Evolutionary conservation across 2,329 filamentous ascomycete species (phyloP).

Genomic region (Sporothrix pallida): DNA sequence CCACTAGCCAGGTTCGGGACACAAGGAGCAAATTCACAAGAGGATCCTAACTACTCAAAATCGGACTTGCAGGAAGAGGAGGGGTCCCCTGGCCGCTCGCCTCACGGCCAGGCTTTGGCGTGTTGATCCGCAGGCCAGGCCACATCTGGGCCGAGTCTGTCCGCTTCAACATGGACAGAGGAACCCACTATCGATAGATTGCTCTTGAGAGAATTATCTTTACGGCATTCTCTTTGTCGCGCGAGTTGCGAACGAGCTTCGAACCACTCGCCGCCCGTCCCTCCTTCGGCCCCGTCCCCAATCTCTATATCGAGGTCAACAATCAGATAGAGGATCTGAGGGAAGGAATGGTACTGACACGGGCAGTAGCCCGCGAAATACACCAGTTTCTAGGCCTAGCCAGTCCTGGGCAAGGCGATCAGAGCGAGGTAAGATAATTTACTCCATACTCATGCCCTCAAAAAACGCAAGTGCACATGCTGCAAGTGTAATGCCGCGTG

Average conservation of each 20-base stretch:
- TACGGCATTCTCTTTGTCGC: constrained; percentile 15
- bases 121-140: constrained; percentile 38
- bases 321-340: neutral
- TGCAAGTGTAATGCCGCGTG: constrained; percentile 5
- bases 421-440: neutral
- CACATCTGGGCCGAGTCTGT: constrained; percentile 31
- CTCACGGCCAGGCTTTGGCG: constrained; percentile 18
- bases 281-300: neutral
- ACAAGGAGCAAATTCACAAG: constrained; percentile 27
- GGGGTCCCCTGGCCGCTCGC: constrained; percentile 3
- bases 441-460: neutral
- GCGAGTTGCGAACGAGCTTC: neutral
- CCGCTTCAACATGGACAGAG: constrained; percentile 5
- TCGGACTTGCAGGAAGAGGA: constrained; percentile 3
- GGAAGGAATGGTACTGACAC: neutral
- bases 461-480: neutral
- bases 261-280: constrained; percentile 18
- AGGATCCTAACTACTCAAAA: constrained; percentile 5
- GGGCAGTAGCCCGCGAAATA: neutral
- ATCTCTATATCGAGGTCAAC: constrained; percentile 1
- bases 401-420: neutral
- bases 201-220: constrained; percentile 29
- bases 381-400: neutral
- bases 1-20: constrained; percentile 37
- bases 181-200: constrained; percentile 32